Percentiles rank a stretch among this genome's conserved stretches.
Evolutionary conservation across 768 basidiomycete species (phyloP).

Genomic region (Collybia nuda): DNA sequence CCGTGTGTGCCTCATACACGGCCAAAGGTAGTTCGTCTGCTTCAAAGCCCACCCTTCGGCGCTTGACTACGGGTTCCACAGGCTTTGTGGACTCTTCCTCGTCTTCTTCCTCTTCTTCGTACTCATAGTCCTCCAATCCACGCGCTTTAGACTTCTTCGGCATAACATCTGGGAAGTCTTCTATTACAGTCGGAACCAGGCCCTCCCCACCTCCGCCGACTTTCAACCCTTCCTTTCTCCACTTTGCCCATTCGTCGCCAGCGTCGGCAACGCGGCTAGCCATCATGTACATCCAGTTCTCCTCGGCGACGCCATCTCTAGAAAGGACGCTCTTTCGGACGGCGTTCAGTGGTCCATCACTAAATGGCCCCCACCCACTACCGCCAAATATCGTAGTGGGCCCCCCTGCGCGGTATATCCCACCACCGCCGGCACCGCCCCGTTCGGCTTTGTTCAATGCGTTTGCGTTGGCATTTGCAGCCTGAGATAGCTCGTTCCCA

Average conservation of each 20-base stretch:
- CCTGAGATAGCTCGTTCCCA: slow-evolving; percentile 40
- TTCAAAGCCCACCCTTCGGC: slow-evolving; percentile 26
- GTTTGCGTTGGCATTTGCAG: slow-evolving; percentile 33
- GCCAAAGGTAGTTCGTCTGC: slow-evolving; percentile 51
- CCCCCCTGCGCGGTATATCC: slow-evolving; percentile 87
- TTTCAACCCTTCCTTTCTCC: slow-evolving; percentile 53
- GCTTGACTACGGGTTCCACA: slow-evolving; percentile 18
- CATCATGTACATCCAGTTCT: slow-evolving; percentile 91
- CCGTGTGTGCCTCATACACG: slow-evolving; percentile 82
- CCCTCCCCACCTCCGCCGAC: slow-evolving; percentile 48
- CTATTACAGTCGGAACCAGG: slow-evolving; percentile 20
- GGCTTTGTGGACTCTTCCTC: background rate
- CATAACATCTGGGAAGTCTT: slow-evolving; percentile 14
- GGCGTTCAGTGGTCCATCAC: slow-evolving; percentile 82
- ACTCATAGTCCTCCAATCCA: slow-evolving; percentile 24
- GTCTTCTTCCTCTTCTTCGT: slow-evolving; percentile 22
- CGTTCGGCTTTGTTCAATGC: slow-evolving; percentile 42
- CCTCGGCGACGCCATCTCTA: slow-evolving; percentile 79
- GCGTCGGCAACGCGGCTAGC: slow-evolving; percentile 65
- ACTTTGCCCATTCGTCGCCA: slow-evolving; percentile 62
- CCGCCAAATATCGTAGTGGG: slow-evolving; percentile 91
- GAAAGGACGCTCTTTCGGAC: slow-evolving; percentile 78
- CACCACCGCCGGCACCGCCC: slow-evolving; percentile 52
- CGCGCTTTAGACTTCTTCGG: slow-evolving; percentile 25
- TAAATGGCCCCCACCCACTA: slow-evolving; percentile 83